A percentile compares a stretch with the other conserved stretches of the same genome.
Conservation (phyloP, 1,139 yeast genomes). For the Hyphopichia pseudoburtonii region DNA sequence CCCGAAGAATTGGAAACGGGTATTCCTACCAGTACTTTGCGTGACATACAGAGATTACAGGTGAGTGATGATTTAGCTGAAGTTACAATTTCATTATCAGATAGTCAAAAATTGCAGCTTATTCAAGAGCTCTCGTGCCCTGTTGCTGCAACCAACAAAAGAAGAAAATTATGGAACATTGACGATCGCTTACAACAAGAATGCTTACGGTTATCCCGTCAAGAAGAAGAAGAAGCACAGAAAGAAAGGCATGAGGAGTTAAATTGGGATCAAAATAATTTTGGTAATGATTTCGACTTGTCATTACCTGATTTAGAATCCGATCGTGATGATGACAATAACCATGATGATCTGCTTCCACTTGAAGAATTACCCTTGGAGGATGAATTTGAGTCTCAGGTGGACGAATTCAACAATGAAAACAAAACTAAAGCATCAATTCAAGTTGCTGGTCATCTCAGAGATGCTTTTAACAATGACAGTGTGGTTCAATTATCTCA, state of each 20-base stretch:
- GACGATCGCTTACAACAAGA: constrained; percentile 29
- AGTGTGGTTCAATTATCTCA: constrained; percentile 34
- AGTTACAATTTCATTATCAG: constrained; percentile 28
- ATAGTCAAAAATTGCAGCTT: constrained; percentile 34
- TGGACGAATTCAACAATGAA: constrained; percentile 13
- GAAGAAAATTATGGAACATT: constrained; percentile 38
- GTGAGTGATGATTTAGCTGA: constrained; percentile 15
- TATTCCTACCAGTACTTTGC: constrained; percentile 33
- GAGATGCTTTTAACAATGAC: constrained; percentile 28
- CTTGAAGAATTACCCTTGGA: constrained; percentile 11
- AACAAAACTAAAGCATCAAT: constrained; percentile 43
- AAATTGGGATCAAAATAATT: constrained; percentile 17
- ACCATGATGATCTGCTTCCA: constrained; percentile 6
- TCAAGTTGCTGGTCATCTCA: constrained; percentile 54
- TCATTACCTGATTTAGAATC: constrained; percentile 38
- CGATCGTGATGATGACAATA: constrained; percentile 12
- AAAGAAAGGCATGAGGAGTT: constrained; percentile 13
- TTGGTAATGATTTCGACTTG: constrained; percentile 33
- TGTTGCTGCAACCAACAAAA: constrained; percentile 15
- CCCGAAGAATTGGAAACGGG: constrained; percentile 33
- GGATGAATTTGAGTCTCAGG: constrained; percentile 11
- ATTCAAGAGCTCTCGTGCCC: constrained; percentile 38
- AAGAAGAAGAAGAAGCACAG: constrained; percentile 16
- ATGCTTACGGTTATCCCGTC: constrained; percentile 29
- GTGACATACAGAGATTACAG: constrained; percentile 27